These are phyloP conservation scores for Russula dissimulans DNA, from an alignment of 768 basidiomycete genomes.

Conservation along the genomic window DNA sequence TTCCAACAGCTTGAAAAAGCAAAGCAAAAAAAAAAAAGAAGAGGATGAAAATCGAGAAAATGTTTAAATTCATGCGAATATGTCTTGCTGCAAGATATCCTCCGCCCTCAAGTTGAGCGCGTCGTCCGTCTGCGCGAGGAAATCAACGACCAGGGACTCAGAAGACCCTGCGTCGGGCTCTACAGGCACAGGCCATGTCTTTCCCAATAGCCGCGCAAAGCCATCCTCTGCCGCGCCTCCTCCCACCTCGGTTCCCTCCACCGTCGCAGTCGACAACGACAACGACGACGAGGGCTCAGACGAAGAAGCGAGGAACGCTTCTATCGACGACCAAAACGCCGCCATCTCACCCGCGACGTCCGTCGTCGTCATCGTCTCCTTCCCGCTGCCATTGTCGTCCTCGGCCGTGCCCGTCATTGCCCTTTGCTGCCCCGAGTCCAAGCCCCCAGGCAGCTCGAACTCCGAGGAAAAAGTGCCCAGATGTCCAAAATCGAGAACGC, in stretches of 20 bases:
- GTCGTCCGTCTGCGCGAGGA: background rate
- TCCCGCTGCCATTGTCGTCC: background rate
- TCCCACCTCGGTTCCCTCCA: background rate
- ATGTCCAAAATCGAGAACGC: constrained; percentile 1
- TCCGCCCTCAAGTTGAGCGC: constrained; percentile 1
- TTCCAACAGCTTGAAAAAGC: too few relatives aligned
- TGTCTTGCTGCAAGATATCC: constrained; percentile 9
- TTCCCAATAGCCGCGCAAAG: background rate
- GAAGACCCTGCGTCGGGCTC: background rate
- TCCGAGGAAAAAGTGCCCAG: background rate
- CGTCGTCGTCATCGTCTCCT: too few relatives aligned
- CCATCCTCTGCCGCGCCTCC: background rate
- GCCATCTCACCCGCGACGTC: constrained; percentile 1
- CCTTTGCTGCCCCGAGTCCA: too few relatives aligned
- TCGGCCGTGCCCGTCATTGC: too few relatives aligned
- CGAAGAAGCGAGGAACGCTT: constrained; percentile 8
- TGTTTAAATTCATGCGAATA: background rate
- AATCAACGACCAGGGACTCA: background rate
- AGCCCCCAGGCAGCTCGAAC: background rate
- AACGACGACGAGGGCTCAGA: background rate
- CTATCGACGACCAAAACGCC: constrained; percentile 9
- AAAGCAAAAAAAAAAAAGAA: too few relatives aligned
- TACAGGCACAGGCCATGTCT: background rate
- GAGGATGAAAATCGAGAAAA: too few relatives aligned
- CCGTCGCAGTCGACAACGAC: background rate